These are phyloP conservation scores for Saccharomyces hybrid DNA, from an alignment of 1,139 yeast species.

Conservation along the genomic window DNA sequence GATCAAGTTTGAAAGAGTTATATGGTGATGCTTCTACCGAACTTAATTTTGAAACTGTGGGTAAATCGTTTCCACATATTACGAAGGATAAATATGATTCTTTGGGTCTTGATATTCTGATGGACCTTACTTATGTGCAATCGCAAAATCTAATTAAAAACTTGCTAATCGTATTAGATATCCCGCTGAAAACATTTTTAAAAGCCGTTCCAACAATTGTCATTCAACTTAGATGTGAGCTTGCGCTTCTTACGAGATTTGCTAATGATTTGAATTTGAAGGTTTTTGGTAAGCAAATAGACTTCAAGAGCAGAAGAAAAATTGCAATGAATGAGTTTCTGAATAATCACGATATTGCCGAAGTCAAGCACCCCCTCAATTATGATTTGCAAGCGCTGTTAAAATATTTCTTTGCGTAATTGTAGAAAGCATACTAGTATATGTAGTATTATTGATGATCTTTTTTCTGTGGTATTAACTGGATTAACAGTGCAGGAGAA, in stretches of 20 bases:
- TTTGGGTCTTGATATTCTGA: constrained; percentile 26
- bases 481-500: not conserved
- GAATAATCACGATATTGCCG: constrained; percentile 12
- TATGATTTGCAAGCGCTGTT: constrained; percentile 1
- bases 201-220: constrained; percentile 24
- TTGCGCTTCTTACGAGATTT: constrained; percentile 26
- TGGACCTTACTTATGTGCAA: constrained; percentile 20
- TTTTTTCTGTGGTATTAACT: not conserved
- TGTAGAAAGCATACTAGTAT: not conserved
- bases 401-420: not conserved
- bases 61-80: constrained; percentile 11
- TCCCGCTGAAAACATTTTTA: constrained; percentile 28
- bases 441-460: not conserved
- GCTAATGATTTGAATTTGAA: constrained; percentile 26
- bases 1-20: constrained; percentile 4
- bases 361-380: constrained; percentile 19
- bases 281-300: constrained; percentile 18
- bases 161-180: constrained; percentile 26
- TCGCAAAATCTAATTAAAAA: constrained; percentile 31
- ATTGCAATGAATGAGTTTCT: constrained; percentile 16
- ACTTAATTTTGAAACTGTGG: constrained; percentile 11
- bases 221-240: constrained; percentile 25
- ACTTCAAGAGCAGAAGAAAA: constrained; percentile 14
- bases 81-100: constrained; percentile 15
- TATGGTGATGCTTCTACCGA: constrained; percentile 10